phyloP scores from a whole-genome alignment of 352 stramenopile species.

The Phytophthora cryptogea region DNA sequence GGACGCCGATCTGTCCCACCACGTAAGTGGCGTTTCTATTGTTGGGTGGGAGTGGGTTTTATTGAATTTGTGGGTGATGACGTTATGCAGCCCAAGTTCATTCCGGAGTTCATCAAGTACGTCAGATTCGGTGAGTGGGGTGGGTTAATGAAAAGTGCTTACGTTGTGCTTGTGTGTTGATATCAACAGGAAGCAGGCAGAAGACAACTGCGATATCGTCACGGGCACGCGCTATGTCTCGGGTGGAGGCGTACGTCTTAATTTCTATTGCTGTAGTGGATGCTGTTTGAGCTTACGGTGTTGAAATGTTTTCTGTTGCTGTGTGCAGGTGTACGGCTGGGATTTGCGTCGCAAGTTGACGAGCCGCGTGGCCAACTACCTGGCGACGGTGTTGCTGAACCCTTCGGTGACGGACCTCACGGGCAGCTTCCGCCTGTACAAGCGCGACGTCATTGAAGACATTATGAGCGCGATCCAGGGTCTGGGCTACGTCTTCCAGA shows the following conservation, averaged over 20 bases:
- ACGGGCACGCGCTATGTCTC: conserved; percentile 95
- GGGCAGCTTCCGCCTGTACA: conserved; percentile 97
- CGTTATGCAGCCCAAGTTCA: conserved; percentile 93
- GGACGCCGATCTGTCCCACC: conserved; percentile 98
- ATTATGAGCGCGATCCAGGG: conserved; percentile 92
- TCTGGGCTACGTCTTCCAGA: conserved; percentile 98
- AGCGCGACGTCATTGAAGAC: conserved; percentile 92
- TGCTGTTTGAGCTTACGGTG: conserved; percentile 1
- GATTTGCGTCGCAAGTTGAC: conserved; percentile 96
- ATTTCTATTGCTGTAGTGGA: not conserved
- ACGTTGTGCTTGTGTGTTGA: conserved; percentile 23
- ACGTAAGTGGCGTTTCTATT: conserved; percentile 63
- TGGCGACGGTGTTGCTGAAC: conserved; percentile 96
- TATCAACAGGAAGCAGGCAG: conserved; percentile 63
- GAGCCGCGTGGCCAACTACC: conserved; percentile 96
- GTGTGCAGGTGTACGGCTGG: conserved; percentile 93
- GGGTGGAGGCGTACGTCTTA: conserved; percentile 90
- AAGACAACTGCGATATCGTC: conserved; percentile 94
- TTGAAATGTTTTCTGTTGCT: not conserved
- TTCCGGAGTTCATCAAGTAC: conserved; percentile 91
- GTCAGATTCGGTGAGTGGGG: not conserved
- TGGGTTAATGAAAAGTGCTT: not conserved
- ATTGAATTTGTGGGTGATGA: conserved; percentile 1
- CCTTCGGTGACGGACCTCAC: conserved; percentile 96
- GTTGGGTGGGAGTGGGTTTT: not conserved